These are phyloP conservation scores for Termitomyces sp. DNA, from an alignment of 768 basidiomycete genomes.

Conservation along the genomic window DNA sequence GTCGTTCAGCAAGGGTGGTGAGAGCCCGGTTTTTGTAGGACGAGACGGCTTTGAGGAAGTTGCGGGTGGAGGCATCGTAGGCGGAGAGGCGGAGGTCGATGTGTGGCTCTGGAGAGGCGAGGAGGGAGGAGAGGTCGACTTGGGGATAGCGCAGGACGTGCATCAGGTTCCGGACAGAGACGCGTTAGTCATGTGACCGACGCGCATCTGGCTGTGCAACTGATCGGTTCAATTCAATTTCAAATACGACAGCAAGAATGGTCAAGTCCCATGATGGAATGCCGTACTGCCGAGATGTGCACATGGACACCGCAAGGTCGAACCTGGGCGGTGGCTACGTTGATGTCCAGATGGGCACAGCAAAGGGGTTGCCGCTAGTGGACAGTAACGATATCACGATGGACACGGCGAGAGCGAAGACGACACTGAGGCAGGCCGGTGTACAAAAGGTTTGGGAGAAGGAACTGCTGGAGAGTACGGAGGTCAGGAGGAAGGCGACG, in stretches of 20 bases:
- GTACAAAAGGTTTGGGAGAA: slow-evolving; percentile 81
- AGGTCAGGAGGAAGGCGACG: slow-evolving; percentile 93
- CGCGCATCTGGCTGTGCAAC: slow-evolving; percentile 7
- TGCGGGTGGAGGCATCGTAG: slow-evolving; percentile 64
- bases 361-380: slow-evolving; percentile 49
- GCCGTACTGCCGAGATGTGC: slow-evolving; percentile 50
- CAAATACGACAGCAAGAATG: background rate
- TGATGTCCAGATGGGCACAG: slow-evolving; percentile 76
- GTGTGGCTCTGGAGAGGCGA: slow-evolving; percentile 51
- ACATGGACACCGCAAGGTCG: slow-evolving; percentile 76
- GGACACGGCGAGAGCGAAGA: slow-evolving; percentile 57
- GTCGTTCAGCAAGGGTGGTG: slow-evolving; percentile 63
- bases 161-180: slow-evolving; percentile 1
- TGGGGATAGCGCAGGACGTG: slow-evolving; percentile 43
- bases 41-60: slow-evolving; percentile 70
- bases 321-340: slow-evolving; percentile 12
- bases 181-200: slow-evolving; percentile 18
- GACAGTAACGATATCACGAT: slow-evolving; percentile 55
- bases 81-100: slow-evolving; percentile 62
- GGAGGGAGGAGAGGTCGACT: slow-evolving; percentile 57
- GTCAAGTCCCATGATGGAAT: slow-evolving; percentile 16
- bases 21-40: slow-evolving; percentile 73
- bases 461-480: slow-evolving; percentile 77
- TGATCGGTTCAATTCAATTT: background rate
- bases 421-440: slow-evolving; percentile 54